Base-by-base conservation (phyloP, 2,329 filamentous ascomycete genomes). In the Ophiostoma sp. region DNA sequence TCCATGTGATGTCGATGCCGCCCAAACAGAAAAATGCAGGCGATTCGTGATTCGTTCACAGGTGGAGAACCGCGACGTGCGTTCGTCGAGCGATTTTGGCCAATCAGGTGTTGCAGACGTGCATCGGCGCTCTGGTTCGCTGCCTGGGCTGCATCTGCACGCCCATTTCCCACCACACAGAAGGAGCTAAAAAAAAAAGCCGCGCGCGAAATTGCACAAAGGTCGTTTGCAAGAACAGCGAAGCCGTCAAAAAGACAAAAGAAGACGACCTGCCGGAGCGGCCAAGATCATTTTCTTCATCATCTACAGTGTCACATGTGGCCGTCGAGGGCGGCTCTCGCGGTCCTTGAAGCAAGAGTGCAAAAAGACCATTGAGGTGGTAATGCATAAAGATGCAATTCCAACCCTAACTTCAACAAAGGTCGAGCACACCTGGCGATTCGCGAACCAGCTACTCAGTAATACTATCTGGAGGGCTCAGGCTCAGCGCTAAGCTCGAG, bases 151-250 rank as follows among this genome's bases (percentile, higher is more conserved):
- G 42, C 50, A 45, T 12, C 36, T 25, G 36, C 36, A 57, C n/a
- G 22, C 17, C n/a, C n/a, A 28, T 48, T 36, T 39, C 36, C 52
- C 19, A 31, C 69, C 66, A 55, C 48, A 31, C 33, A 28, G 25
- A 8, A 36, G 33, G 64, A 36, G 28, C 57, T n/a, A 50, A 12
- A 22, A 64, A 22, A 64, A 57, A 68, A 59, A 72, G 71, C 71
- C 71, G 71, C 71, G 71, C 71, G 71, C 71, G 71, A 72, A 72
- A 57, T 71, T 64, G 12, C 42, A 48, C 11, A 48, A 48, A 33
- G 52, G 22, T 11, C 39, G 17, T 31, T n/a, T 48, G 52, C 25
- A 50, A 12, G 0, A 25, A 4, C 45, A 36, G 55, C 25, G 5
- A 55, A 69, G 15, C 12, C 31, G 2, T 25, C 22, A 55, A 55